Evolutionary conservation across 2,329 filamentous ascomycete species (phyloP).

Genomic region (Pezicula radicicola): DNA sequence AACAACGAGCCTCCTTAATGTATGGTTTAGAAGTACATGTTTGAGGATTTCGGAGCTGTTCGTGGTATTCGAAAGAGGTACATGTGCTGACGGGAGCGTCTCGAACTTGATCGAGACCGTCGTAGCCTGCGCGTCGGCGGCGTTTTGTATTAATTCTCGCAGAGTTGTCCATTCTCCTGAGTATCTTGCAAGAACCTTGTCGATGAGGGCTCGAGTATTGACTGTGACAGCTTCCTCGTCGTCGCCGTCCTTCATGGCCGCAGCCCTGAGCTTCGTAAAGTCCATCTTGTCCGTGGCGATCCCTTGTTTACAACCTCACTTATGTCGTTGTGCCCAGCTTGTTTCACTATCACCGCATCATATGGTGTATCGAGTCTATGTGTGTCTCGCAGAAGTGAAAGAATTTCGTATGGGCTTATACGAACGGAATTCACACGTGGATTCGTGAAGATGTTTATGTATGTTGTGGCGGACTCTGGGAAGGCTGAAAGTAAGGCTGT

Average conservation of each 20-base stretch:
- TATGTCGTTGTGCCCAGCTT: too few relatives aligned
- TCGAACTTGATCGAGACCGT: constrained; percentile 91
- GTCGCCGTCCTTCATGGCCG: constrained; percentile 79
- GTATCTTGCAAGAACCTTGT: constrained; percentile 95
- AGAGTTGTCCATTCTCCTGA: constrained; percentile 91
- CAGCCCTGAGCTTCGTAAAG: constrained; percentile 75
- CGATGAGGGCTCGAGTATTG: constrained; percentile 93
- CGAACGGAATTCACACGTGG: not conserved
- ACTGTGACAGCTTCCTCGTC: constrained; percentile 98
- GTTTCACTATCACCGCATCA: not conserved
- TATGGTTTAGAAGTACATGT: constrained; percentile 82
- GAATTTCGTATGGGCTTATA: not conserved
- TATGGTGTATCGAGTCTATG: too few relatives aligned
- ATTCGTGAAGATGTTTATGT: not conserved
- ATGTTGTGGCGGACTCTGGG: not conserved
- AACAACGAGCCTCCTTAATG: constrained; percentile 81
- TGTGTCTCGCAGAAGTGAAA: not conserved
- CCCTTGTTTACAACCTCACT: not conserved
- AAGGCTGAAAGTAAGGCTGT: constrained; percentile 1
- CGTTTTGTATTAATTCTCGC: constrained; percentile 95
- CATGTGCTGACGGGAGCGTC: constrained; percentile 75
- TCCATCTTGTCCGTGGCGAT: constrained; percentile 49
- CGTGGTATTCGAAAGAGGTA: constrained; percentile 62
- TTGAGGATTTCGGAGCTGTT: constrained; percentile 72
- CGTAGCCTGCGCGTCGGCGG: constrained; percentile 91